Base-by-base conservation (phyloP, 495 filamentous ascomycete genomes). In the Penicillium coprophilum region DNA sequence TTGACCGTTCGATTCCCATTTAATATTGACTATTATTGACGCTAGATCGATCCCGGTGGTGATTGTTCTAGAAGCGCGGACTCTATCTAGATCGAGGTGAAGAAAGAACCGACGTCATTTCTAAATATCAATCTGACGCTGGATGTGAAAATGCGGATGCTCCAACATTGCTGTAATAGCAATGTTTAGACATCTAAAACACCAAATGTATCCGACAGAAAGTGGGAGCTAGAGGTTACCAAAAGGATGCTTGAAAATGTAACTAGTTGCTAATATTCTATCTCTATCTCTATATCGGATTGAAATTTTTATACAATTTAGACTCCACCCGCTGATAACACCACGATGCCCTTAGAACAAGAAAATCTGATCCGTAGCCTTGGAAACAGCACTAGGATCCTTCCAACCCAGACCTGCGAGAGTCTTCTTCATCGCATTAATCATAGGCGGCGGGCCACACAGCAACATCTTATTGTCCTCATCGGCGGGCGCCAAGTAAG, bases 371-470 rank as follows among this genome's bases (percentile, higher is more conserved):
- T 71, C 70, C 12, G 55, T 61, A 24, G 60, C 58, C 63, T 67
- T 71, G 4, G 62, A 48, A n/a, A 71, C 61, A 28, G 59, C 56
- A 6, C 69, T 65, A 0, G 70, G 70, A 36, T 53, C 59, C 45
- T 61, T 45, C 56, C 61, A 71, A 9, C 68, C 71, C 57, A 74
- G 23, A 17, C 24, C 59, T 45, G 51, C 51, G 44, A 71, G 55
- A 24, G 47, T 50, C 57, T 68, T 66, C 62, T 70, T 74, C 50
- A 63, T 59, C 7, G 69, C 71, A 20, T 63, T 63, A 19, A 70
- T 43, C 65, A 71, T 68, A 13, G 64, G 61, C 21, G 71, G 69
- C 2, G 71, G 71, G 1, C 71, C 72, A 57, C 69, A 75, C 4
- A 75, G 44, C 40, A 74, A 50, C 13, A 65, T 48, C 58, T 65